These are phyloP conservation scores for Lactarius trivialis DNA, from an alignment of 768 basidiomycete species.

Conservation along the genomic window DNA sequence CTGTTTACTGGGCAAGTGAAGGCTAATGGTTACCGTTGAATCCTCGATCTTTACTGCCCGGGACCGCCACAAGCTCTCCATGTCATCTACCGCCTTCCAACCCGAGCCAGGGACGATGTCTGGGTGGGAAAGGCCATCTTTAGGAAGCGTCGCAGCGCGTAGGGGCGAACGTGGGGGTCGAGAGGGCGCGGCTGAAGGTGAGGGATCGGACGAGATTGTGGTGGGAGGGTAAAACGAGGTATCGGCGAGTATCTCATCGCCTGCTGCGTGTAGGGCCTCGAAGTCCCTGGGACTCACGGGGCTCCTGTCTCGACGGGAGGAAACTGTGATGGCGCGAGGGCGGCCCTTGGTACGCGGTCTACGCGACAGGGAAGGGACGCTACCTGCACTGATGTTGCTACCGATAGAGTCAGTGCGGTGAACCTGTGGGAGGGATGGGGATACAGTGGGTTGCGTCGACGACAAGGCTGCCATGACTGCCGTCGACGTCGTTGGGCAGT, in stretches of 20 bases:
- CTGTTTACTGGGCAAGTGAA: neutral
- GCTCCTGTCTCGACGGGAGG: constrained; percentile 27
- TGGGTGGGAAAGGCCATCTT: constrained; percentile 4
- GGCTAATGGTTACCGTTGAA: constrained; percentile 15
- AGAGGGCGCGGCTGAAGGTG: constrained; percentile 10
- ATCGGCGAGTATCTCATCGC: constrained; percentile 20
- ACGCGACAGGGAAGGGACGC: constrained; percentile 27
- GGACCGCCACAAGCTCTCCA: constrained; percentile 19
- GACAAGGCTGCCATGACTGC: constrained; percentile 29
- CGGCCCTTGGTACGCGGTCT: constrained; percentile 30
- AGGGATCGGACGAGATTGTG: constrained; percentile 7
- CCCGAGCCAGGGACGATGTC: constrained; percentile 12
- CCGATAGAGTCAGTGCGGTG: constrained; percentile 30
- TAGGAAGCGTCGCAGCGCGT: constrained; percentile 15
- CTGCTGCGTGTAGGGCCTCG: constrained; percentile 15
- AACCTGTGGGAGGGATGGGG: constrained; percentile 17
- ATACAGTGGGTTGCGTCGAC: constrained; percentile 25
- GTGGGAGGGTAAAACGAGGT: constrained; percentile 20
- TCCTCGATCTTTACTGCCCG: constrained; percentile 18
- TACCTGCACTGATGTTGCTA: constrained; percentile 26
- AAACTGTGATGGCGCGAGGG: constrained; percentile 24
- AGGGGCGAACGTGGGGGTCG: constrained; percentile 23
- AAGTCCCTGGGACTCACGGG: constrained; percentile 18
- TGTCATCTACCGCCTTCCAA: constrained; percentile 19
- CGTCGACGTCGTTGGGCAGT: constrained; percentile 25